phyloP scores from a whole-genome alignment of 2,329 filamentous ascomycete species.

The Alternaria sp. region DNA sequence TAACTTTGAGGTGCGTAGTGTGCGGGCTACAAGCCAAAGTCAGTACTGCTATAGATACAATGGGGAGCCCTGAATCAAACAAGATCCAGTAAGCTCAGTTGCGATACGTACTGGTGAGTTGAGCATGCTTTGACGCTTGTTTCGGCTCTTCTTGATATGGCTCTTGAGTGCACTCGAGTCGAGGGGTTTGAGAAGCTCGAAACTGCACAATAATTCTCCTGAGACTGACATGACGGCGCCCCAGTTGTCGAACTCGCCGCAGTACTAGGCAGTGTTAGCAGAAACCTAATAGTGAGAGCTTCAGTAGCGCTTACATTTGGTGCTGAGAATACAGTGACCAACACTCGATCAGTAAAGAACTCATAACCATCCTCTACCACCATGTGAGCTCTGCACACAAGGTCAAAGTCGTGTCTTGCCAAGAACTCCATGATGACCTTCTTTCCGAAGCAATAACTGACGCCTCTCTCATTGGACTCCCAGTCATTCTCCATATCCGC shows the following conservation, averaged over 20 bases:
- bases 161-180: slow-evolving; percentile 97
- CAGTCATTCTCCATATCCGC: slow-evolving; percentile 98
- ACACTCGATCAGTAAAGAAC: slow-evolving; percentile 93
- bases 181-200: slow-evolving; percentile 93
- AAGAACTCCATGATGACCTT: slow-evolving; percentile 98
- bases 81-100: slow-evolving; percentile 23
- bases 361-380: slow-evolving; percentile 99
- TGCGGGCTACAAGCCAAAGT: slow-evolving; percentile 53
- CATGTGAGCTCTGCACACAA: slow-evolving; percentile 98
- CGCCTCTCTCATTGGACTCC: slow-evolving; percentile 96
- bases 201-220: slow-evolving; percentile 90
- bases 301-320: slow-evolving; percentile 78
- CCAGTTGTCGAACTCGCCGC: slow-evolving; percentile 99
- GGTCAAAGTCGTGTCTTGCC: slow-evolving; percentile 92
- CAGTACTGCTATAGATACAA: slow-evolving; percentile 40
- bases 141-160: slow-evolving; percentile 97
- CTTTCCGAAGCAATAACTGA: slow-evolving; percentile 98
- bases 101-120: slow-evolving; percentile 87
- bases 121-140: slow-evolving; percentile 91
- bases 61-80: slow-evolving; percentile 33
- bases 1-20: slow-evolving; percentile 62
- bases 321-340: slow-evolving; percentile 97
- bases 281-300: background rate
- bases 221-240: slow-evolving; percentile 99
- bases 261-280: slow-evolving; percentile 71